These are phyloP conservation scores for Orbilia quercus DNA, from an alignment of 2,329 filamentous ascomycete genomes.

Conservation along the genomic window DNA sequence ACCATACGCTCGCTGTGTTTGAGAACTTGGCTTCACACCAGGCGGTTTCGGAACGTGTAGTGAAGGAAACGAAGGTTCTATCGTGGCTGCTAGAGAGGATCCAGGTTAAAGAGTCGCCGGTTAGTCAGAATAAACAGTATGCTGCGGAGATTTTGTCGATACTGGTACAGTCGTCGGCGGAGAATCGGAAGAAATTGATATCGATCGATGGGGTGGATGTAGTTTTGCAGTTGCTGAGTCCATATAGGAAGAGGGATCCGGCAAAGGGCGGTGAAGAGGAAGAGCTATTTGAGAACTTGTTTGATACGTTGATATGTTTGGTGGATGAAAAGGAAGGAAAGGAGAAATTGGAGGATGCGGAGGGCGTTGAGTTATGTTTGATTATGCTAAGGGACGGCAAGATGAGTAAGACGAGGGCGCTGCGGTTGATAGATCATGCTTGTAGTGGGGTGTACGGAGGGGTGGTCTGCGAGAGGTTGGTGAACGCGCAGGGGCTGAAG, in stretches of 20 bases:
- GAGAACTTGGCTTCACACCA: slow-evolving; percentile 84
- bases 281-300: slow-evolving; percentile 93
- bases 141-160: slow-evolving; percentile 91
- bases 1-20: slow-evolving; percentile 78
- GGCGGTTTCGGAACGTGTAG: slow-evolving; percentile 76
- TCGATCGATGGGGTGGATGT: slow-evolving; percentile 78
- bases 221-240: slow-evolving; percentile 82
- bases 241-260: slow-evolving; percentile 87
- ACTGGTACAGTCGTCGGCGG: slow-evolving; percentile 78
- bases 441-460: slow-evolving; percentile 70
- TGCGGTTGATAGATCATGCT: slow-evolving; percentile 87
- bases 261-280: slow-evolving; percentile 87
- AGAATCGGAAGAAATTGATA: slow-evolving; percentile 74
- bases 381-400: slow-evolving; percentile 93
- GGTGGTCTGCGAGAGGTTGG: slow-evolving; percentile 77
- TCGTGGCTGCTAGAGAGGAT: slow-evolving; percentile 82
- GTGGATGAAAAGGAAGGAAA: slow-evolving; percentile 82
- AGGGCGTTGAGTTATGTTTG: slow-evolving; percentile 89
- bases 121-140: slow-evolving; percentile 95
- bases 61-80: slow-evolving; percentile 74
- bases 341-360: slow-evolving; percentile 82
- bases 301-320: slow-evolving; percentile 84
- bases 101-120: slow-evolving; percentile 73
- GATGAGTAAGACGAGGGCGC: slow-evolving; percentile 78
- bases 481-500: slow-evolving; percentile 87